Evolutionary conservation across 805 yeast genomes (phyloP).

Genomic region (Metschnikowia cubensis): DNA sequence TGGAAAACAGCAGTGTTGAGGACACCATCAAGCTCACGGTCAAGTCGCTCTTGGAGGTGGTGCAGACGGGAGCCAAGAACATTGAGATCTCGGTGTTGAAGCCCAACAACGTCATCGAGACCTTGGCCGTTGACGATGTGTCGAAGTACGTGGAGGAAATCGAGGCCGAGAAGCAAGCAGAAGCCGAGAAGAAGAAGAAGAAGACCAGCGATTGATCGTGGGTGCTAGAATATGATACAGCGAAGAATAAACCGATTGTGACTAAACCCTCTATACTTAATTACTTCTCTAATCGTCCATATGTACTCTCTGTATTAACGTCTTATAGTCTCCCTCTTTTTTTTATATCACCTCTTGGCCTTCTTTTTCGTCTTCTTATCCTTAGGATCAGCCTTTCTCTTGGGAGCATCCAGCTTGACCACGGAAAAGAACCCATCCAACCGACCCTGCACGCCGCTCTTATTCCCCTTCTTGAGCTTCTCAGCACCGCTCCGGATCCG

Average conservation of each 20-base stretch:
- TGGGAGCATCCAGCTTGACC: constrained; percentile 36
- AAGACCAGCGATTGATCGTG: constrained; percentile 27
- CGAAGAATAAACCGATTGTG: neutral
- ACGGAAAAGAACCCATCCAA: constrained; percentile 88
- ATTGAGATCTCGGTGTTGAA: constrained; percentile 87
- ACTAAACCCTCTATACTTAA: neutral
- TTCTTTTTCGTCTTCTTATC: constrained; percentile 33
- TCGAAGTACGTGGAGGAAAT: constrained; percentile 72
- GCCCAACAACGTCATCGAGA: constrained; percentile 58
- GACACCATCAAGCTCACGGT: constrained; percentile 78
- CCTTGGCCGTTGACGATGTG: constrained; percentile 66
- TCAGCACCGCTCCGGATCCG: constrained; percentile 84
- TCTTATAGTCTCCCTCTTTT: too few species aligned
- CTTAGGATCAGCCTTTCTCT: constrained; percentile 34
- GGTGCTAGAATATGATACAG: neutral
- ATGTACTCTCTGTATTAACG: too few species aligned
- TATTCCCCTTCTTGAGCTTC: constrained; percentile 77
- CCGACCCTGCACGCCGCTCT: constrained; percentile 85
- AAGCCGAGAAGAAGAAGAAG: constrained; percentile 61
- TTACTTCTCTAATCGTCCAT: too few species aligned
- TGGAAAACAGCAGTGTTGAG: constrained; percentile 56
- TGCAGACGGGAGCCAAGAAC: constrained; percentile 95
- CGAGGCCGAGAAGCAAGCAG: constrained; percentile 83
- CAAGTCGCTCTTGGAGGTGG: constrained; percentile 88
- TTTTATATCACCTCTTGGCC: constrained; percentile 7